Conservation (phyloP, 2,329 filamentous ascomycete species). For the Anthostomella pinea region DNA sequence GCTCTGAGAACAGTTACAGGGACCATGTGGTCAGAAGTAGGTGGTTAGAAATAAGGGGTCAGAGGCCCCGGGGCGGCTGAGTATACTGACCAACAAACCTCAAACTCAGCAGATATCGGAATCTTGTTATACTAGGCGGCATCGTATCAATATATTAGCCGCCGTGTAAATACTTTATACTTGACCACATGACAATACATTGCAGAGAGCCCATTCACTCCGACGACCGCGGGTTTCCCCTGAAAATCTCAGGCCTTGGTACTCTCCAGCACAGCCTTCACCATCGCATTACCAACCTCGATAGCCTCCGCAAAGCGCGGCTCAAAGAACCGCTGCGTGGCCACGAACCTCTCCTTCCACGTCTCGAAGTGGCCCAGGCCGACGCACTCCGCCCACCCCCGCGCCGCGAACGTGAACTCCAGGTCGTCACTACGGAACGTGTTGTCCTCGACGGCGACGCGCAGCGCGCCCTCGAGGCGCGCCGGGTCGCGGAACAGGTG, state of each 20-base stretch:
- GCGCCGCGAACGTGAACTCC: slow-evolving; percentile 95
- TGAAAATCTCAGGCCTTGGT: slow-evolving; percentile 43
- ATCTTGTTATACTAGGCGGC: no score
- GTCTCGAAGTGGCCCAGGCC: slow-evolving; percentile 87
- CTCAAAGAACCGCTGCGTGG: slow-evolving; percentile 88
- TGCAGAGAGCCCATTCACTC: no score
- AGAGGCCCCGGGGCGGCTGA: no score
- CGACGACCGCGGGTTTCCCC: not conserved
- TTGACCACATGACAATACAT: no score
- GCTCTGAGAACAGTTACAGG: no score
- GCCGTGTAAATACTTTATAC: no score
- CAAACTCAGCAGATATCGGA: no score
- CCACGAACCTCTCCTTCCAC: slow-evolving; percentile 87
- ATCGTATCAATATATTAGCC: not conserved
- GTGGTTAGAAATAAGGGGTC: no score
- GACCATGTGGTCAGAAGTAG: no score
- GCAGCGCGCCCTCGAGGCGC: slow-evolving; percentile 79
- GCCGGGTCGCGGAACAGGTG: slow-evolving; percentile 84
- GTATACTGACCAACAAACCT: no score
- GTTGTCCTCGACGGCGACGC: slow-evolving; percentile 83
- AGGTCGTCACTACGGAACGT: slow-evolving; percentile 94
- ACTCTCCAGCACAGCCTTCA: slow-evolving; percentile 88
- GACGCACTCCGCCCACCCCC: slow-evolving; percentile 94
- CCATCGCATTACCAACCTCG: slow-evolving; percentile 92
- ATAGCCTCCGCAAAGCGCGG: slow-evolving; percentile 85